Conservation (phyloP, 768 basidiomycete genomes). For the Plicaturopsis crispa region DNA sequence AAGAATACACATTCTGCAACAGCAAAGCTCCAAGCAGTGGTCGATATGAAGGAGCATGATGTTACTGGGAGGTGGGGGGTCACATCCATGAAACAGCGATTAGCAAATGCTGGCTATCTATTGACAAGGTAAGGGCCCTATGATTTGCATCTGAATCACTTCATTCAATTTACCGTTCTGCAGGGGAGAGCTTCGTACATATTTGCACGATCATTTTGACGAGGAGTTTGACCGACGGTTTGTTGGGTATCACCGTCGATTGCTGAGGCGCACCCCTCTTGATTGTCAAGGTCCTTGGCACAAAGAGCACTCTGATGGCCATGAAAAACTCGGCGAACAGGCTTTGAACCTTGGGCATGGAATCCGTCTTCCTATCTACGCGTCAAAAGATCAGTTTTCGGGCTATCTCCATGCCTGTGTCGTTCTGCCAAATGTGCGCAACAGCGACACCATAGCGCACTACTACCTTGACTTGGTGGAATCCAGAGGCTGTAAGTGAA, state of each 20-base stretch:
- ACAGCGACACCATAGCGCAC: conserved; percentile 13
- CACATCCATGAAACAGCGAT: no score
- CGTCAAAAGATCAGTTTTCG: conserved; percentile 12
- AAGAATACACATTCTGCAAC: no score
- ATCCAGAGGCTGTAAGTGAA: conserved; percentile 7
- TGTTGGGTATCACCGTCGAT: neutral
- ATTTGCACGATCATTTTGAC: neutral
- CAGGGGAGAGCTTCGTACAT: no score
- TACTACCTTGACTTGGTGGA: conserved; percentile 14
- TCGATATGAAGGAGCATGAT: no score
- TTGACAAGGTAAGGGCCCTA: no score
- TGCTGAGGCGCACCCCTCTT: neutral
- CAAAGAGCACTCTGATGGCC: conserved; percentile 17
- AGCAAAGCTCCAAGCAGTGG: no score
- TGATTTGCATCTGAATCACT: no score
- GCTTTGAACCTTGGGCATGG: conserved; percentile 16
- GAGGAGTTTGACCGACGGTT: neutral
- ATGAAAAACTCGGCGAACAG: conserved; percentile 17
- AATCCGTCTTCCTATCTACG: conserved; percentile 16
- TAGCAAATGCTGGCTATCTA: no score
- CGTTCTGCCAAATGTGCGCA: conserved; percentile 14
- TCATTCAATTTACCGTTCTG: no score
- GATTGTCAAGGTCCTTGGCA: conserved; percentile 11
- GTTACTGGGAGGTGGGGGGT: no score
- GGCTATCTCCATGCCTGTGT: conserved; percentile 7